These are phyloP conservation scores for Pyrenophora seminiperda DNA, from an alignment of 2,329 filamentous ascomycete genomes.

Conservation along the genomic window DNA sequence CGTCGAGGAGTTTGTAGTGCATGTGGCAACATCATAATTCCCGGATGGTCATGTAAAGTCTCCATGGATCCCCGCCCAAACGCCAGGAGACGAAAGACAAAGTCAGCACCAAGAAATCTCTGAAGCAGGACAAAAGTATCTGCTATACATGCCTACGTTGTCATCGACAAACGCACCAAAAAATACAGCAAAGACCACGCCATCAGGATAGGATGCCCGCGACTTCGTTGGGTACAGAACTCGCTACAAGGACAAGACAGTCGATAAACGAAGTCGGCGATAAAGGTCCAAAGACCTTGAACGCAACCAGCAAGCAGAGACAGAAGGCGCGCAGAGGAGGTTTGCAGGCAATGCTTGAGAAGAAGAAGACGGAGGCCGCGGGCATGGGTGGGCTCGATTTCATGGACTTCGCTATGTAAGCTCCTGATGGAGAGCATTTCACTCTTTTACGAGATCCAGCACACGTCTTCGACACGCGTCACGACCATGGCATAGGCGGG, in stretches of 20 bases:
- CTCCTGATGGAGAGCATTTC: not conserved
- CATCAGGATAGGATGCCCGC: slow-evolving; percentile 25
- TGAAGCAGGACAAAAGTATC: slow-evolving; percentile 24
- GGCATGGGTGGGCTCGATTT: too few relatives aligned
- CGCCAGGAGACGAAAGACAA: slow-evolving; percentile 3
- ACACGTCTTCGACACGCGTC: too few relatives aligned
- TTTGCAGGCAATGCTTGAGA: slow-evolving; percentile 59
- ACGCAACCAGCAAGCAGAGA: slow-evolving; percentile 59
- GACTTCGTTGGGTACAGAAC: slow-evolving; percentile 1
- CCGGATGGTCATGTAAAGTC: slow-evolving; percentile 44
- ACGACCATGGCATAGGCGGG: too few relatives aligned
- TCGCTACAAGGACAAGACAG: slow-evolving; percentile 1
- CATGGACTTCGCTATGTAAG: slow-evolving; percentile 2
- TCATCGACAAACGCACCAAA: slow-evolving; percentile 37
- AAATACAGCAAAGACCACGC: slow-evolving; percentile 24
- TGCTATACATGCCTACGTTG: slow-evolving; percentile 41
- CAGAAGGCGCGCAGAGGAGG: slow-evolving; percentile 61
- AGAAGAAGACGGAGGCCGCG: slow-evolving; percentile 47
- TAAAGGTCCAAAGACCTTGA: slow-evolving; percentile 46
- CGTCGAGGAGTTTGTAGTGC: slow-evolving; percentile 43
- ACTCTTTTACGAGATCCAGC: too few relatives aligned
- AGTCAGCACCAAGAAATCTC: slow-evolving; percentile 7
- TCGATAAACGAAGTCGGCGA: slow-evolving; percentile 15
- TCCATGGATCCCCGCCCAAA: slow-evolving; percentile 9
- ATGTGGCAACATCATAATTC: slow-evolving; percentile 47